Conservation (phyloP, 2,329 filamentous ascomycete species). For the Beauveria brongniartii region DNA sequence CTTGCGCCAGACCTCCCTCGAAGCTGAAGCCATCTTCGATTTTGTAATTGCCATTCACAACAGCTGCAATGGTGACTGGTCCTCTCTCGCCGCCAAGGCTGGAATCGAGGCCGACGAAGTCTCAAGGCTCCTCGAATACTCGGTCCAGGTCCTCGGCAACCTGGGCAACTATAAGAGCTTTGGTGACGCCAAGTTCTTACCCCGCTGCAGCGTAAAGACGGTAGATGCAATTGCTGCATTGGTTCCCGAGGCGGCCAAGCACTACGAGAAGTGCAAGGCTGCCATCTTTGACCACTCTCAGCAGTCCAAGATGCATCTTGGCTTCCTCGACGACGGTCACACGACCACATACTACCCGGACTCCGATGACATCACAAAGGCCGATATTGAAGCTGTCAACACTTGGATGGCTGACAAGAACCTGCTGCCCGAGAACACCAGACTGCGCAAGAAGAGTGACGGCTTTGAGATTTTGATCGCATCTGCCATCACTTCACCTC, state of each 20-base stretch:
- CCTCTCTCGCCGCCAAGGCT: constrained; percentile 54
- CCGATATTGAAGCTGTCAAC: constrained; percentile 66
- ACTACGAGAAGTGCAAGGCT: constrained; percentile 60
- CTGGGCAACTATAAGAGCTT: constrained; percentile 82
- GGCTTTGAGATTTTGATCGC: constrained; percentile 69
- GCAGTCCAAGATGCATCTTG: constrained; percentile 62
- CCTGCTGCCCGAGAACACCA: constrained; percentile 68
- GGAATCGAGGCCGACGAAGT: constrained; percentile 56
- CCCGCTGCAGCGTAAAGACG: constrained; percentile 55
- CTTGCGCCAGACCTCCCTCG: constrained; percentile 73
- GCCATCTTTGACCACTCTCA: constrained; percentile 63
- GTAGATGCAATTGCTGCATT: constrained; percentile 57
- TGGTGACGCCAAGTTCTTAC: constrained; percentile 77
- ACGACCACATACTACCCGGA: constrained; percentile 78
- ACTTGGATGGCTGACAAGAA: constrained; percentile 65
- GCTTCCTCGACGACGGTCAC: constrained; percentile 66
- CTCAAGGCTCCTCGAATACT: constrained; percentile 65
- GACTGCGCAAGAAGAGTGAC: constrained; percentile 59
- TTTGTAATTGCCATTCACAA: constrained; percentile 68
- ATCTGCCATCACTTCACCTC: constrained; percentile 54
- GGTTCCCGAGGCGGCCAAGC: constrained; percentile 50
- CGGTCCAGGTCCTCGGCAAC: constrained; percentile 72
- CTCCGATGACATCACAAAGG: constrained; percentile 63
- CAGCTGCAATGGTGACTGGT: constrained; percentile 62
- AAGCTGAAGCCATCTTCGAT: constrained; percentile 74